Base-by-base conservation (phyloP, 1,139 yeast genomes). In the Sugiyamaella sp. region DNA sequence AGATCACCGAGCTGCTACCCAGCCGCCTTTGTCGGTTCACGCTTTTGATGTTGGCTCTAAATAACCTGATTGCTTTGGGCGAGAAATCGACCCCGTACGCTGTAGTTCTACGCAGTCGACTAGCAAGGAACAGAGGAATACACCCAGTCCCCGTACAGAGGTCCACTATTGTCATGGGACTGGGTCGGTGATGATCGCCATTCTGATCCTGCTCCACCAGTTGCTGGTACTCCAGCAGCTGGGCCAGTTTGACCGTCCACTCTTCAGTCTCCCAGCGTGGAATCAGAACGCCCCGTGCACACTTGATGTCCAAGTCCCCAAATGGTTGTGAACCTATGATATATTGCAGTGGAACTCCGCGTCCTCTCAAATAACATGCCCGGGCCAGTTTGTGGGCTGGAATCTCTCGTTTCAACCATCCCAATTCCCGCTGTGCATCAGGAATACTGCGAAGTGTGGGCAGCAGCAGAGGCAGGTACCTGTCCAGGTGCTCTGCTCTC, bases 221-320 rank as follows among this genome's bases (percentile, higher is more conserved):
- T 46, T 50, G 32, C 41, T 52, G 49, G 27, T 50, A 16, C 24
- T 17, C 49, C 14, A 81, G 44, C 6, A 65, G 35, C 0, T 60
- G 57, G 0, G 74, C 71, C 27, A 88, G 65, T 53, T 75, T 75
- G 29, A 71, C 35, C 5, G 80, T 75, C 98, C 98, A 91, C 63
- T 89, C 97, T 66, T 93, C 98, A 0, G 99, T 93, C 66, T 93
- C 99, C 87, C 95, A 85, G 49, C 99, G 72, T 0, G 99, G 99
- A 42, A 93, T 90, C 56, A 93, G 72, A 1, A 89, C 97, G 0
- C 84, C 83, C 1, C 74, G 75, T 22, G 70, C 64, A 64, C 97
- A 89, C 29, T 64, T 59, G 2, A 93, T 76, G 19, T 80, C 81
- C 48, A 91, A 67, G 1, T 66, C 65, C 0, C 95, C 96, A 73